Conservation (phyloP, 768 basidiomycete species). For the Boletus coccyginus region DNA sequence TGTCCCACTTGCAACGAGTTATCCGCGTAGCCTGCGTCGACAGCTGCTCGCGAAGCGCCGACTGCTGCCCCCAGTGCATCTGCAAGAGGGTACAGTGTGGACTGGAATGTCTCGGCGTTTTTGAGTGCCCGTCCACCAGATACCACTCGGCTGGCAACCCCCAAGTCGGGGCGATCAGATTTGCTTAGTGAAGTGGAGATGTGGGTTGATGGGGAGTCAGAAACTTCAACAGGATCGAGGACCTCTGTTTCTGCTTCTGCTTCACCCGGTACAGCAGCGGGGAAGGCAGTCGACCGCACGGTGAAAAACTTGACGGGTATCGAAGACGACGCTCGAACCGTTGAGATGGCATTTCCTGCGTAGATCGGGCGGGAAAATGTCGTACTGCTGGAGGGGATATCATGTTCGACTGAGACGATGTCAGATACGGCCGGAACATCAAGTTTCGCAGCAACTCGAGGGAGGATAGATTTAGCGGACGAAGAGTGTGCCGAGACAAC, state of each 20-base stretch:
- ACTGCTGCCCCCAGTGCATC: slow-evolving; percentile 93
- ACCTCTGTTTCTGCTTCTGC: slow-evolving; percentile 57
- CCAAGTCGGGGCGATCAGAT: slow-evolving; percentile 91
- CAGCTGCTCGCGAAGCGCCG: slow-evolving; percentile 96
- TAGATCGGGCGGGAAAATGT: slow-evolving; percentile 95
- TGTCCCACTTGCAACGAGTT: slow-evolving; percentile 99
- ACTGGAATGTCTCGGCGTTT: slow-evolving; percentile 88
- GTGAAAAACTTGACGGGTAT: slow-evolving; percentile 92
- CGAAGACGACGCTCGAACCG: slow-evolving; percentile 75
- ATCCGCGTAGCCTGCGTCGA: slow-evolving; percentile 97
- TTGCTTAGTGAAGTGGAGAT: slow-evolving; percentile 75
- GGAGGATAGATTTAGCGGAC: slow-evolving; percentile 87
- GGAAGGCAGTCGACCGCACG: slow-evolving; percentile 88
- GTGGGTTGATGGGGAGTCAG: slow-evolving; percentile 53
- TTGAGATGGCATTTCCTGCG: slow-evolving; percentile 95
- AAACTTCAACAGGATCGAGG: slow-evolving; percentile 61
- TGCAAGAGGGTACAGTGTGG: slow-evolving; percentile 85
- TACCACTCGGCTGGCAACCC: slow-evolving; percentile 82
- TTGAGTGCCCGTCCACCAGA: slow-evolving; percentile 96
- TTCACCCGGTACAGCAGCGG: slow-evolving; percentile 52
- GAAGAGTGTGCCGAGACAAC: slow-evolving; percentile 91
- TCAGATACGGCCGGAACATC: slow-evolving; percentile 91
- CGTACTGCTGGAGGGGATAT: slow-evolving; percentile 65
- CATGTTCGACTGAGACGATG: slow-evolving; percentile 78
- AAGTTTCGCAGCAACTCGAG: slow-evolving; percentile 87